Evolutionary conservation across 1,284 basidiomycete species (phyloP).

Genomic region (Mrakiaceae sp.): DNA sequence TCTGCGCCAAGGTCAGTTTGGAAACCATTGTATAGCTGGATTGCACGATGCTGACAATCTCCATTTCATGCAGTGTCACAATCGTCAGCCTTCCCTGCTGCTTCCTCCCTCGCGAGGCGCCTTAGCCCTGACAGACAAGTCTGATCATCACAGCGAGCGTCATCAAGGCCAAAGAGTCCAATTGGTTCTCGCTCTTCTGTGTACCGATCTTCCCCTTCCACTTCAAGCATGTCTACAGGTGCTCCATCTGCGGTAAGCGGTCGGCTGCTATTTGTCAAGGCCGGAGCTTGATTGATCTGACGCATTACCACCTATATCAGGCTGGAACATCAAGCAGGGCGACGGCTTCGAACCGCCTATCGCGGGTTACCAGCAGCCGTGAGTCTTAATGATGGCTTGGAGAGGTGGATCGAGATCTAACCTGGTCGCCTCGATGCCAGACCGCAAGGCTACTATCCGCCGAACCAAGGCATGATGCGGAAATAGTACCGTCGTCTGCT

Average conservation of each 20-base stretch:
- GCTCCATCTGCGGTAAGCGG: not conserved
- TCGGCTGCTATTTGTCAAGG: not conserved
- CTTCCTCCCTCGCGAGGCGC: too few species aligned
- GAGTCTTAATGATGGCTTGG: not conserved
- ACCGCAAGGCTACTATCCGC: too few species aligned
- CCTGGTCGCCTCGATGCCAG: too few species aligned
- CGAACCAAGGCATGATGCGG: too few species aligned
- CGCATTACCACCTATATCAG: not conserved
- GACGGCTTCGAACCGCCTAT: not conserved
- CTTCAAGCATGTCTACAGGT: not conserved
- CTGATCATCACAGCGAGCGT: not conserved
- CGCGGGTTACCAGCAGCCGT: not conserved
- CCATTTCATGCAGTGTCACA: not conserved
- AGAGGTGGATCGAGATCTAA: too few species aligned
- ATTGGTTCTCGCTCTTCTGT: not conserved
- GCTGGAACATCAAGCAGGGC: constrained; percentile 1
- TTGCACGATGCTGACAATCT: too few species aligned
- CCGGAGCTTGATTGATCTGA: not conserved
- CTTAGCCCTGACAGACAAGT: too few species aligned
- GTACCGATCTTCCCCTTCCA: not conserved
- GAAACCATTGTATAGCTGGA: too few species aligned
- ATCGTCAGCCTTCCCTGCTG: not conserved
- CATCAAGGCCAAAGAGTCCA: not conserved
- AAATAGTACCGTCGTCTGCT: too few species aligned
- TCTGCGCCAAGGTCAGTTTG: not conserved